These are phyloP conservation scores for Hydnomerulius pinastri DNA, from an alignment of 768 basidiomycete genomes.

Conservation along the genomic window DNA sequence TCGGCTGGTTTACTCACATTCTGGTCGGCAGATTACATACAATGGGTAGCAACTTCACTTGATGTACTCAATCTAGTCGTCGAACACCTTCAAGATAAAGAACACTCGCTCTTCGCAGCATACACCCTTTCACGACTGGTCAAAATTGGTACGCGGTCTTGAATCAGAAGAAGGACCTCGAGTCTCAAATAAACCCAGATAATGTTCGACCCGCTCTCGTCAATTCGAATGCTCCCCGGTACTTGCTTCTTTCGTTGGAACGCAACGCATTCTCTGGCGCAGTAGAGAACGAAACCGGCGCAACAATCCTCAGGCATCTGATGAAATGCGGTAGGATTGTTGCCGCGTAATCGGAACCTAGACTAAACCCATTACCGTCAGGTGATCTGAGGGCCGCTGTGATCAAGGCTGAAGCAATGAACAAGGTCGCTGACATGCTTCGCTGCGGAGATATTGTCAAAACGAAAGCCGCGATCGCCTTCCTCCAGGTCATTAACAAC, in stretches of 20 bases:
- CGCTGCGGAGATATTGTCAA: not conserved
- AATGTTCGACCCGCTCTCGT: not conserved
- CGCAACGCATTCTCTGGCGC: not conserved
- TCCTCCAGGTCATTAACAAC: slow-evolving; percentile 5
- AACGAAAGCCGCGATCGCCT: not conserved
- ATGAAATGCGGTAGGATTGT: slow-evolving; percentile 1
- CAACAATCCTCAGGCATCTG: not conserved
- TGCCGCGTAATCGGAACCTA: not conserved
- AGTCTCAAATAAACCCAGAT: not conserved
- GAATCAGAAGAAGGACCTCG: not conserved
- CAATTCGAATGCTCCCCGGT: not conserved
- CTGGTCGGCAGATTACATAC: not conserved
- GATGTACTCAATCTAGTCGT: slow-evolving; percentile 1
- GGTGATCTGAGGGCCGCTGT: slow-evolving; percentile 6
- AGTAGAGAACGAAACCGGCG: slow-evolving; percentile 4
- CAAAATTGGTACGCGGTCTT: not conserved
- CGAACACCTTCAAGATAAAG: not conserved
- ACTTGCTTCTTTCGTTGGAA: not conserved
- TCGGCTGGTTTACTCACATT: not conserved
- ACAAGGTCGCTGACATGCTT: not conserved
- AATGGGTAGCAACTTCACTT: not conserved
- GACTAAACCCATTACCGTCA: not conserved
- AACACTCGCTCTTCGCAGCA: slow-evolving; percentile 2
- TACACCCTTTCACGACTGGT: not conserved
- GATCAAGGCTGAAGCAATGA: not conserved